These are phyloP conservation scores for Maudiozyma saulgeensis DNA, from an alignment of 805 yeast species.

Conservation along the genomic window DNA sequence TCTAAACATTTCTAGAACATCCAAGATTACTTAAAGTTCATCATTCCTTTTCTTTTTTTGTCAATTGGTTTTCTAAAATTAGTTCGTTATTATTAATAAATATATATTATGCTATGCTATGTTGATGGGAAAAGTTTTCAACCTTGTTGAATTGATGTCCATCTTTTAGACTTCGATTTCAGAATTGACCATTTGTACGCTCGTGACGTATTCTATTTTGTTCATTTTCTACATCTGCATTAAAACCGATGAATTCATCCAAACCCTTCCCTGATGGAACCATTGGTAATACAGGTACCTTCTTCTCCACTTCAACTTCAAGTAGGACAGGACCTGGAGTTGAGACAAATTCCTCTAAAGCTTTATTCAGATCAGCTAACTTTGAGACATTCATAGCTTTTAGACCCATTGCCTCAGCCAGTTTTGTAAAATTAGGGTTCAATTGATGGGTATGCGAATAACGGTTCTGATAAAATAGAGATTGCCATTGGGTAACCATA, in stretches of 20 bases:
- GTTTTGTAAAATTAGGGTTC: slow-evolving; percentile 86
- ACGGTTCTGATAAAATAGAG: slow-evolving; percentile 91
- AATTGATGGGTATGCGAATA: slow-evolving; percentile 93
- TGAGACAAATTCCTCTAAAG: slow-evolving; percentile 60
- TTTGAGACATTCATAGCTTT: slow-evolving; percentile 65
- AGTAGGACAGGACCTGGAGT: slow-evolving; percentile 79
- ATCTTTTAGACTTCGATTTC: not conserved
- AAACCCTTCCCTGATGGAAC: slow-evolving; percentile 93
- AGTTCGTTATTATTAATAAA: not conserved
- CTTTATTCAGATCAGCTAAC: slow-evolving; percentile 54
- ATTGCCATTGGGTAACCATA: slow-evolving; percentile 99
- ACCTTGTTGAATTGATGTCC: not conserved
- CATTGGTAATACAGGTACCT: slow-evolving; percentile 94
- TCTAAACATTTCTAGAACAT: no score
- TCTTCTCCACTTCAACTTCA: slow-evolving; percentile 82
- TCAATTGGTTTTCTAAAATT: not conserved
- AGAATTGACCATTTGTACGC: slow-evolving; percentile 52
- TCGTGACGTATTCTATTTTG: slow-evolving; percentile 56
- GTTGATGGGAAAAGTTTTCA: not conserved
- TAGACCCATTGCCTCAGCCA: slow-evolving; percentile 90
- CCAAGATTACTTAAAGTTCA: no score
- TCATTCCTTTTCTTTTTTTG: no score
- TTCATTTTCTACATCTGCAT: slow-evolving; percentile 68
- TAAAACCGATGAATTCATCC: slow-evolving; percentile 84
- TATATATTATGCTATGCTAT: not conserved